These are phyloP conservation scores for Spiromastix sp. DNA, from an alignment of 2,329 filamentous ascomycete species.

Conservation along the genomic window DNA sequence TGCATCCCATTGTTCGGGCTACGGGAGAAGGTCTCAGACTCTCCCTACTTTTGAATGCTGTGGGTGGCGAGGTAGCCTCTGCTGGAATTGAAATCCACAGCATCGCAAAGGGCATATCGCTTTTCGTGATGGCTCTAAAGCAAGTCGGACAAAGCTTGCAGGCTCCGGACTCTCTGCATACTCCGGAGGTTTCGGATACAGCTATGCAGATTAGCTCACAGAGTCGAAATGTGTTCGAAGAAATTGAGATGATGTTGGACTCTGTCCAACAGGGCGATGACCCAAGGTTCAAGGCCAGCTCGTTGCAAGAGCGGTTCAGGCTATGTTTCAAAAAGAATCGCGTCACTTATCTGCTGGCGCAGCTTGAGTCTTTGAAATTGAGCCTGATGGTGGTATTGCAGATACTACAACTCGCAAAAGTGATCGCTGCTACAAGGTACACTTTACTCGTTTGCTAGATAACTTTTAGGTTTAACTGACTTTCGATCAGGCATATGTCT, in stretches of 20 bases:
- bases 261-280: conserved; percentile 21
- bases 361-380: conserved; percentile 32
- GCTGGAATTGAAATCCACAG: conserved; percentile 31
- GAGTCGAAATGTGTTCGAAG: conserved; percentile 28
- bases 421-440: conserved; percentile 21
- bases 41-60: conserved; percentile 31
- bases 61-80: conserved; percentile 30
- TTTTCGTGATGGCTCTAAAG: conserved; percentile 31
- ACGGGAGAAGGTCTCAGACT: conserved; percentile 26
- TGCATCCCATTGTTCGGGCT: conserved; percentile 14
- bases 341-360: conserved; percentile 31
- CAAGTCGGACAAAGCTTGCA: conserved; percentile 26
- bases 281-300: conserved; percentile 16
- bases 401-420: conserved; percentile 27
- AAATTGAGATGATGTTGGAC: conserved; percentile 33
- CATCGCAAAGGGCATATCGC: conserved; percentile 31
- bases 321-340: conserved; percentile 33
- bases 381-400: conserved; percentile 30
- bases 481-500: conserved; percentile 11
- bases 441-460: conserved; percentile 1
- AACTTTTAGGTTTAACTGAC: background rate
- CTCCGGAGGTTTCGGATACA: conserved; percentile 23
- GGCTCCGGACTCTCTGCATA: conserved; percentile 20
- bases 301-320: conserved; percentile 27
- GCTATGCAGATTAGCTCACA: conserved; percentile 30